These are phyloP conservation scores for Pinus tabuliformis DNA, from an alignment of 75 land plant genomes.

Conservation along the genomic window DNA sequence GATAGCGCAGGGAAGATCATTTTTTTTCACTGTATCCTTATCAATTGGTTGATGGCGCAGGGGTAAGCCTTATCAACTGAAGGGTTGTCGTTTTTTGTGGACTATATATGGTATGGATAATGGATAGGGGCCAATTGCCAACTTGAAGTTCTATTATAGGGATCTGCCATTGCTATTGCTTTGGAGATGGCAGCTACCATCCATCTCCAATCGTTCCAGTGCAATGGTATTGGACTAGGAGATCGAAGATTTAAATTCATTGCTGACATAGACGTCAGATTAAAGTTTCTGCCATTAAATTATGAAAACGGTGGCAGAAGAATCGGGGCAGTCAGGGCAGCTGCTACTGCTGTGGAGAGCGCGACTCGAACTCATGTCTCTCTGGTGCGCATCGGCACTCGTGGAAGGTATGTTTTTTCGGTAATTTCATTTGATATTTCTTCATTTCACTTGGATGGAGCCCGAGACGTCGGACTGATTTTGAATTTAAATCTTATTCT, in stretches of 20 bases:
- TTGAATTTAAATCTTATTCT: neutral
- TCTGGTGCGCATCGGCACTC: conserved; percentile 39
- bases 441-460: neutral
- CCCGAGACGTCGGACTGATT: neutral
- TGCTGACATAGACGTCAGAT: neutral
- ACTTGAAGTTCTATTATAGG: no score
- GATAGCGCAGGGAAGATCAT: no score
- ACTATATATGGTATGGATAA: no score
- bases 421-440: neutral
- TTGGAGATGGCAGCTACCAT: neutral
- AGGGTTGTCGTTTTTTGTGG: no score
- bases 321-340: neutral
- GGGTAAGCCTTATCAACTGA: no score
- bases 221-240: neutral
- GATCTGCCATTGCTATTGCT: neutral
- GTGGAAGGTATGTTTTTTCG: conserved; percentile 31
- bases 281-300: neutral
- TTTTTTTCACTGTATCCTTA: no score
- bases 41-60: no score
- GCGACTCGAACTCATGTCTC: conserved; percentile 22
- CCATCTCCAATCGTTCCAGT: neutral
- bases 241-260: neutral
- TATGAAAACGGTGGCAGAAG: neutral
- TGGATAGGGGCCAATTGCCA: no score
- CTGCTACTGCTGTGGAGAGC: conserved; percentile 15